These are phyloP conservation scores for Mycena crocata DNA, from an alignment of 768 basidiomycete species.

Conservation along the genomic window DNA sequence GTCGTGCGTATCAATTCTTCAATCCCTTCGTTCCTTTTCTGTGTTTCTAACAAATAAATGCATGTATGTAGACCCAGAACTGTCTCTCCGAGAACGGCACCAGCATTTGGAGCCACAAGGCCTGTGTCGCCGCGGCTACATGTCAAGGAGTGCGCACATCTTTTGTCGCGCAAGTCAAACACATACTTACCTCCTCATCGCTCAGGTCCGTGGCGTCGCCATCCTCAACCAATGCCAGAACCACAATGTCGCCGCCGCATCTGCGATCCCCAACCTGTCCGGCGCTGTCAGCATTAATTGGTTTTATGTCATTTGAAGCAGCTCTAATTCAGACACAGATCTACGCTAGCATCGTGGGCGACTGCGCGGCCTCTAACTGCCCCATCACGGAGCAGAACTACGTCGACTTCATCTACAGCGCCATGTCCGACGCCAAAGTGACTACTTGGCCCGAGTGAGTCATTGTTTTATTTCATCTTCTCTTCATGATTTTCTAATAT, in stretches of 20 bases:
- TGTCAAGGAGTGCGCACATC: constrained; percentile 22
- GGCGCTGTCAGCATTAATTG: not conserved
- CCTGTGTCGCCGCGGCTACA: constrained; percentile 20
- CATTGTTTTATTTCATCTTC: not conserved
- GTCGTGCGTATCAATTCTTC: constrained; percentile 4
- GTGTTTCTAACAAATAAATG: not conserved
- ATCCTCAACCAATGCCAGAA: constrained; percentile 29
- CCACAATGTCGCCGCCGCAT: constrained; percentile 4
- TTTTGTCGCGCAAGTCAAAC: not conserved
- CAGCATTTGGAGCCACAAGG: constrained; percentile 23
- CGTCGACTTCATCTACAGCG: constrained; percentile 36
- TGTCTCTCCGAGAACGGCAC: constrained; percentile 21
- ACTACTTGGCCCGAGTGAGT: constrained; percentile 24
- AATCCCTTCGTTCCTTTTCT: not conserved
- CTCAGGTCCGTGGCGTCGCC: constrained; percentile 9
- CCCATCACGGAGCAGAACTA: constrained; percentile 38
- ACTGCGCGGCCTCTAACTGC: constrained; percentile 25
- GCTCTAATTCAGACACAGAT: constrained; percentile 11
- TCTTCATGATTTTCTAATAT: not conserved
- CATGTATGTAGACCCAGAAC: not conserved
- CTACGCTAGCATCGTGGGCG: constrained; percentile 32
- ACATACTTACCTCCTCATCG: not conserved
- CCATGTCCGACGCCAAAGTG: constrained; percentile 21
- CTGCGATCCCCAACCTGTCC: constrained; percentile 16
- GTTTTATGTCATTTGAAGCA: not conserved